Evolutionary conservation across 202 grass and related monocot species (phyloP).

Genomic region (Digitaria exilis): DNA sequence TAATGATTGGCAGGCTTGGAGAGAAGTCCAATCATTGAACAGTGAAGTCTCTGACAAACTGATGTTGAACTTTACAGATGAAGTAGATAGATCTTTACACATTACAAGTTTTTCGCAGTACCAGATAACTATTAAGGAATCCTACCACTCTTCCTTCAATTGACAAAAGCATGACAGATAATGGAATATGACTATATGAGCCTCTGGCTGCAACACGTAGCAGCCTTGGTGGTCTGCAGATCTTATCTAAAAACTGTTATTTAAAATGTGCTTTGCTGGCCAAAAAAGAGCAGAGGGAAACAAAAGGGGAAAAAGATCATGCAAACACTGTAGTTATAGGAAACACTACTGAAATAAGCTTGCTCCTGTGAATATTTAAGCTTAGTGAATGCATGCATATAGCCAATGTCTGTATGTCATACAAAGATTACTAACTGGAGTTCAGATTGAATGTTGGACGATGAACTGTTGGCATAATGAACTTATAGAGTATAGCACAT

Average conservation of each 20-base stretch:
- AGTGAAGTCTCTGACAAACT: not conserved
- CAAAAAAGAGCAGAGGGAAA: not conserved
- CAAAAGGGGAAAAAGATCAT: not conserved
- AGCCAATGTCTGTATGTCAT: not conserved
- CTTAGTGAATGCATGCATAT: slow-evolving; percentile 25
- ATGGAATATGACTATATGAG: not conserved
- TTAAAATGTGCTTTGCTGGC: not conserved
- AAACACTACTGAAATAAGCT: not conserved
- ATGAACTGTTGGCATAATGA: not conserved
- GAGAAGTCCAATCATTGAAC: not conserved
- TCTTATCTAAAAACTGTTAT: not conserved
- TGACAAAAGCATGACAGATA: not conserved
- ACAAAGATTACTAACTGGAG: slow-evolving; percentile 22
- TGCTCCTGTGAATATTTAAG: slow-evolving; percentile 11
- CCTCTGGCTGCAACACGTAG: not conserved
- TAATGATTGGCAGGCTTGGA: not conserved
- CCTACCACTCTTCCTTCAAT: not conserved
- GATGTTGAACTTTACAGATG: not conserved
- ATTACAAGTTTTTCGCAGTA: not conserved
- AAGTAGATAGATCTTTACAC: not conserved
- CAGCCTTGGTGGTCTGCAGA: not conserved
- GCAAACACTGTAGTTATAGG: not conserved
- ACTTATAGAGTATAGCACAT: slow-evolving; percentile 7
- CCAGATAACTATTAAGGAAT: not conserved
- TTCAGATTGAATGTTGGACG: not conserved